Base-by-base conservation (phyloP, 192 early-diverging fungal species). In the Globomyces pollinis-pini region DNA sequence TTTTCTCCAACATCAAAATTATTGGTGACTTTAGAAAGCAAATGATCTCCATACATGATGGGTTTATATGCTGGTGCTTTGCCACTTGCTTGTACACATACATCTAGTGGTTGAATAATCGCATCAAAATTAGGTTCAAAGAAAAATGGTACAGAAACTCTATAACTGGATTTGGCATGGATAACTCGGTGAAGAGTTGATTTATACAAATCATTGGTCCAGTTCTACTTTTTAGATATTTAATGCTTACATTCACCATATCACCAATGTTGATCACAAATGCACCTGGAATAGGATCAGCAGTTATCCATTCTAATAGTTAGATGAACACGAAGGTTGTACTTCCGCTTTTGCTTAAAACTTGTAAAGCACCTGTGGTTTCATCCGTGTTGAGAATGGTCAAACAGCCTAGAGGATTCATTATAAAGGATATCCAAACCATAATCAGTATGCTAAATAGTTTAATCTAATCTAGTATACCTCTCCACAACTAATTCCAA, bases 231-330 rank as follows among this genome's bases (percentile, higher is more conserved):
- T n/a, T n/a, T n/a, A n/a, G n/a, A n/a, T n/a, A n/a, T n/a, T n/a
- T n/a, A n/a, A n/a, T n/a, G n/a, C n/a, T n/a, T n/a, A n/a, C n/a
- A 39, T 75, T 63, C 30, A 81, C 28, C 65, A 80, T 71, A 54
- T 81, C 79, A 5, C 79, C 79, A 43, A 81, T 77, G 45, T 81
- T 81, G 41, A 82, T 70, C 2, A 81, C 67, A 39, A 78, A 72
- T 3, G 73, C 42, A 15, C 68, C 73, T 0, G 75, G 75, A 47
- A 81, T 43, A 3, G 72, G 79, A 15, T 75, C 61, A 8, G 68
- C 79, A 47, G 61, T 57, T 9, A 82, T 80, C 70, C 78, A 81
- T 21, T 67, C 57, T n/a, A n/a, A n/a, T n/a, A n/a, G n/a, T n/a
- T n/a, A n/a, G n/a, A n/a, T n/a, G n/a, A n/a, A n/a, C n/a, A n/a